Evolutionary conservation across 2,329 filamentous ascomycete species (phyloP).

Genomic region (Phoma sp.): DNA sequence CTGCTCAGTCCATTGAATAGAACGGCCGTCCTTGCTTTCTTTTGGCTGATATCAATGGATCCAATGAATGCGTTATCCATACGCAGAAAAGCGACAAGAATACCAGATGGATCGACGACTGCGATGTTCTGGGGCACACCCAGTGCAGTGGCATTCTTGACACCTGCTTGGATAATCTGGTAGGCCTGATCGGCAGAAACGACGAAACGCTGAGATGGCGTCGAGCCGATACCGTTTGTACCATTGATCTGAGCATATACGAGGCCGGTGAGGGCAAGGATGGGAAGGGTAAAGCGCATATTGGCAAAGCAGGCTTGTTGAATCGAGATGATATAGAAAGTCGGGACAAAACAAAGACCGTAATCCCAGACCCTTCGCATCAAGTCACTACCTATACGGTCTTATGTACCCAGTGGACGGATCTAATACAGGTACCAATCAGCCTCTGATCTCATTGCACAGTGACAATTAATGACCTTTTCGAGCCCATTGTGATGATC

Average conservation of each 20-base stretch:
- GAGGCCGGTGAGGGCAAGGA: conserved; percentile 18
- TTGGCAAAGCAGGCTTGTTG: not conserved
- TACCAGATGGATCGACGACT: conserved; percentile 35
- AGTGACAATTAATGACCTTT: conserved; percentile 2
- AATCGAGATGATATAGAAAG: not conserved
- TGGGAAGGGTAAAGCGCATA: conserved; percentile 8
- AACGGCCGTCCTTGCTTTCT: conserved; percentile 38
- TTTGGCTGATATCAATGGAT: conserved; percentile 37
- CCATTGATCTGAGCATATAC: conserved; percentile 23
- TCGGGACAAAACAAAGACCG: not conserved
- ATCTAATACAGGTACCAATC: not conserved
- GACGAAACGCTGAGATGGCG: conserved; percentile 23
- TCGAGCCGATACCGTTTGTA: conserved; percentile 33
- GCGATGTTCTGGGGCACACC: conserved; percentile 38
- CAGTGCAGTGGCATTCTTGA: conserved; percentile 30
- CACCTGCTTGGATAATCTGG: conserved; percentile 27
- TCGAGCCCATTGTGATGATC: not conserved
- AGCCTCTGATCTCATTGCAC: not conserved
- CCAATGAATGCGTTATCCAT: conserved; percentile 39
- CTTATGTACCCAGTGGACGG: not conserved
- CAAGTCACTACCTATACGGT: not conserved
- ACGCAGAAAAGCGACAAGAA: conserved; percentile 35
- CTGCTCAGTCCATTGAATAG: conserved; percentile 34
- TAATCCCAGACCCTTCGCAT: not conserved
- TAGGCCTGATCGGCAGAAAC: conserved; percentile 34